Evolutionary conservation across 2,329 filamentous ascomycete species (phyloP), one percentile per base, ranked within the genome.

Genomic region (Drechslerella dactyloides): DNA sequence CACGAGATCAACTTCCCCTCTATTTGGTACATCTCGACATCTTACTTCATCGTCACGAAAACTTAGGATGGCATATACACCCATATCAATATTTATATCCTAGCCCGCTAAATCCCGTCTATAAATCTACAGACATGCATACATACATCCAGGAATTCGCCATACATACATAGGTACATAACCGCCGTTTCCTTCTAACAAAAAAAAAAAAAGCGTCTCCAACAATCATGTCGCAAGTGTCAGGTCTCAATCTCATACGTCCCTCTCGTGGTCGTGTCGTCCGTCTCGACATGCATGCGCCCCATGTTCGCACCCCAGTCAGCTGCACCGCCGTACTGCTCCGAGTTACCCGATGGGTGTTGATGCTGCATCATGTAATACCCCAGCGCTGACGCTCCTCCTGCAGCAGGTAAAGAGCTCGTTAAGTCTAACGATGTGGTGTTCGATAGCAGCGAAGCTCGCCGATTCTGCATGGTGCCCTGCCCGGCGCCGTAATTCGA

Each of bases 341-440:
- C 59, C 33, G 54, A 42, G 30, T 59, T 59, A 11, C 33, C 48
- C 11, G 40, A 33, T 17, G 58, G 59, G 27, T 70, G 66, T 48
- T 72, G 68, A n/a, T 72, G 68, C 52, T 65, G 60, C 60, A 72
- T 65, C 52, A 70, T 63, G 46, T 72, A 72, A 35, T 65, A 72
- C 35, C 52, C 53, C 19, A 72, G 48, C 46, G 68, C 60, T 8
- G 68, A 72, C 10, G 60, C 19, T 37, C 52, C 46, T 11, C 60
- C 33, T 13, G 42, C 68, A 8, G 54, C 40, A 30, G 65, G 65
- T 24, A 70, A 6, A 27, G 60, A 54, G 33, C 57, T 44, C 6
- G 68, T 30, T n/a, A 72, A 51, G 52, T 72, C 68, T 24, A 72
- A 52, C 15, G 68, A 53, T 44, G 60, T 53, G 27, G 44, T 65